phyloP scores from a whole-genome alignment of 768 basidiomycete species.

The Pleurotus platypus region DNA sequence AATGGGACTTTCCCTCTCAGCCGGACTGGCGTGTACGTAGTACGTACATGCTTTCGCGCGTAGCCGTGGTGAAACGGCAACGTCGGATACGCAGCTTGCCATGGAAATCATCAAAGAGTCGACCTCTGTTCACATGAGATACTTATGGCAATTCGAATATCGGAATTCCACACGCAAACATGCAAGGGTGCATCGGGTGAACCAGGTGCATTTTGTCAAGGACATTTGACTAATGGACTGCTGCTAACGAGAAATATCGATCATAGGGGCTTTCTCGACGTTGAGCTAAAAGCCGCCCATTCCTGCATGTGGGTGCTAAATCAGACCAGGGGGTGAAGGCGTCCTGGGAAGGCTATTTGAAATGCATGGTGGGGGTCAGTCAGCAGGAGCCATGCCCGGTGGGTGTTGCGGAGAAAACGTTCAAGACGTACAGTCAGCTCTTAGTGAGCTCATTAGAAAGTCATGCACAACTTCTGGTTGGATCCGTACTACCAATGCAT shows the following conservation, averaged over 20 bases:
- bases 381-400: background rate
- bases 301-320: background rate
- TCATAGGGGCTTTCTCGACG: background rate
- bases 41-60: background rate
- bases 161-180: too few species aligned
- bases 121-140: background rate
- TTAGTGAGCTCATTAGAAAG: background rate
- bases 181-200: too few species aligned
- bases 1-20: background rate
- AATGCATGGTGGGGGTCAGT: conserved; percentile 1
- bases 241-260: background rate
- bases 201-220: too few species aligned
- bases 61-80: background rate
- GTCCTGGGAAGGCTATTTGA: too few species aligned
- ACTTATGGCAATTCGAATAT: too few species aligned
- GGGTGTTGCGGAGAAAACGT: conserved; percentile 1
- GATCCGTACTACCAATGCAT: background rate
- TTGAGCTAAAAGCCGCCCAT: background rate
- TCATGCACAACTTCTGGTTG: background rate
- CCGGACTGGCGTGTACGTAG: background rate
- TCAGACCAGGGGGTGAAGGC: background rate
- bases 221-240: too few species aligned
- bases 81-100: background rate
- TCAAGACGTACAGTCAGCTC: conserved; percentile 4
- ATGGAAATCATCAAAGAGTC: conserved; percentile 4